Base-by-base conservation (phyloP, 2,329 filamentous ascomycete species). In the Pseudogymnoascus pannorum region DNA sequence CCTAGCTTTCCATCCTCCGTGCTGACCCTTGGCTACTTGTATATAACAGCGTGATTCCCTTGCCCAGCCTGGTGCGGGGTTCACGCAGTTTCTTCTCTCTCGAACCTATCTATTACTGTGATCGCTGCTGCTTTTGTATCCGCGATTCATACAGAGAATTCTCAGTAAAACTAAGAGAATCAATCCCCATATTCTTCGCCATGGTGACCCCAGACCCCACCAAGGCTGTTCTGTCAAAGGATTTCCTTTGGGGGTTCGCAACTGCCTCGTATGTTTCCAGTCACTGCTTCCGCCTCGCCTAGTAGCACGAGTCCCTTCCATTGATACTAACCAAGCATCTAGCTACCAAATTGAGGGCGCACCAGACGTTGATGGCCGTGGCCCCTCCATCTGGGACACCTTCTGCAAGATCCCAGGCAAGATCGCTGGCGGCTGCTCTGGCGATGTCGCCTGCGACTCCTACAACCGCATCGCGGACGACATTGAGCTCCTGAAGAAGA, bases 321-420 rank as follows among this genome's bases (percentile, higher is more conserved):
- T 24, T 57, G 29, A 29, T 62, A 22, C 38, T 48, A 48, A 38
- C 29, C 29, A 14, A 31, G 1, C 60, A 38, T 64, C 4, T 71
- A 94, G 91, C 72, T 95, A 94, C 78, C 91, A 96, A 74, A 89
- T 96, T 68, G 91, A 96, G 78, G 91, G 91, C 62, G 86, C 85
- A 57, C 79, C 81, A 38, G 78, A 87, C 57, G 83, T 87, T 71
- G 91, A 93, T 72, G 91, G 91, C 66, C 88, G 91, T 66, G 88
- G 84, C 20, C 86, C 89, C 60, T 91, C 88, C 64, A 94, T 95
- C 74, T 95, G 91, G 91, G 91, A 96, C 75, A 87, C 83, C n/a
- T 95, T 95, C 77, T 92, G 88, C 76, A 83, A 83, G 65, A 87
- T 85, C 60, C 86, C 88, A 5, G 89, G 89, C 69, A 95, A 94